phyloP scores from a whole-genome alignment of 2,329 filamentous ascomycete genomes.

The Fusarium caatingaense region DNA sequence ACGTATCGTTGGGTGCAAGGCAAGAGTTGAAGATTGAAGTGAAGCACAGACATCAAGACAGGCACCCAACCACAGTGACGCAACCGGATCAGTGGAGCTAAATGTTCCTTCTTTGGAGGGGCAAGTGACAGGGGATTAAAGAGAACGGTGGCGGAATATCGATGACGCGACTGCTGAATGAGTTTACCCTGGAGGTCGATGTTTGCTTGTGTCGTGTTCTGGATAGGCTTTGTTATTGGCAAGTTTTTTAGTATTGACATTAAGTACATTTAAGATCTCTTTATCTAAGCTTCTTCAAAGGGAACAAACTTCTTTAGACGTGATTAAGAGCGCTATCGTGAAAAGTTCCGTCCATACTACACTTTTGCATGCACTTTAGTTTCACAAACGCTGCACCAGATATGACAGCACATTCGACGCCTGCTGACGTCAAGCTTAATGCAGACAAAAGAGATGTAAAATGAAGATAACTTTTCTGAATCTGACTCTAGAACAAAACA shows the following conservation, averaged over 20 bases:
- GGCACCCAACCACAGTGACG: slow-evolving; percentile 51
- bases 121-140: slow-evolving; percentile 17
- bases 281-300: background rate
- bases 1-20: slow-evolving; percentile 10
- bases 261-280: background rate
- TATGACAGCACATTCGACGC: background rate
- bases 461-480: background rate
- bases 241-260: background rate
- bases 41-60: slow-evolving; percentile 44
- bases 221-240: too few relatives aligned
- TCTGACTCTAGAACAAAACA: background rate
- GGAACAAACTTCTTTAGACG: background rate
- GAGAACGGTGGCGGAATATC: slow-evolving; percentile 38
- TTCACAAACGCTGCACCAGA: background rate
- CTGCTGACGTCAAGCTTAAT: background rate
- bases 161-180: slow-evolving; percentile 30
- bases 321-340: background rate
- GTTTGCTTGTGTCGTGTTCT: too few relatives aligned
- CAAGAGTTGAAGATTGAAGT: slow-evolving; percentile 36
- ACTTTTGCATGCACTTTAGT: fast-evolving
- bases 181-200: slow-evolving; percentile 17
- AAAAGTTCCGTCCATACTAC: background rate
- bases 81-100: slow-evolving; percentile 41
- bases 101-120: slow-evolving; percentile 30
- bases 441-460: background rate